Evolutionary conservation across 192 early-diverging fungal species (phyloP).

Genomic region (Dimargaris cristalligena): DNA sequence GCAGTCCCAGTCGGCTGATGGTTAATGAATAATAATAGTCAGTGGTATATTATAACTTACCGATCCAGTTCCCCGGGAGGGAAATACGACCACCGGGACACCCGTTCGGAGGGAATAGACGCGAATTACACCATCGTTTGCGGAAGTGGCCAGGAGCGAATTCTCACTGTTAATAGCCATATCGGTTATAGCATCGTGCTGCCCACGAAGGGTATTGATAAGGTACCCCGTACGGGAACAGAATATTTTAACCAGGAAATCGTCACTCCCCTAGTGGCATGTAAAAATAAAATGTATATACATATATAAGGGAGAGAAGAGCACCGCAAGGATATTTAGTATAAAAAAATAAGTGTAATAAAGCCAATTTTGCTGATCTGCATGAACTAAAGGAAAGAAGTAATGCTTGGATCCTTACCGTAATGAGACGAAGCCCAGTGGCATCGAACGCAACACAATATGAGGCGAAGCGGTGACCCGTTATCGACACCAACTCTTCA

Average conservation of each 20-base stretch:
- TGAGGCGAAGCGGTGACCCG: slow-evolving; percentile 58
- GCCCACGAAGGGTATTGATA: slow-evolving; percentile 68
- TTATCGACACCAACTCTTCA: slow-evolving; percentile 37
- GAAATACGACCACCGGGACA: slow-evolving; percentile 45
- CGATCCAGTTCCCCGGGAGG: slow-evolving; percentile 15
- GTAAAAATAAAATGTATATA: too few relatives aligned
- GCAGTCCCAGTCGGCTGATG: too few relatives aligned
- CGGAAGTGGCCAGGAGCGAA: slow-evolving; percentile 59
- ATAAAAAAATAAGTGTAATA: too few relatives aligned
- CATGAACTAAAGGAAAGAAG: too few relatives aligned
- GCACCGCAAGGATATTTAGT: too few relatives aligned
- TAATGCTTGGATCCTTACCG: too few relatives aligned
- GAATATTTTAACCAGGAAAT: slow-evolving; percentile 75
- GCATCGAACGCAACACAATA: slow-evolving; percentile 64
- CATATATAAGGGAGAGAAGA: too few relatives aligned
- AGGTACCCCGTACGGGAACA: slow-evolving; percentile 58
- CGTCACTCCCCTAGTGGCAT: slow-evolving; percentile 71
- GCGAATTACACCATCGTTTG: slow-evolving; percentile 53
- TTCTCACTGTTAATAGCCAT: slow-evolving; percentile 62
- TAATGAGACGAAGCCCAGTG: slow-evolving; percentile 52
- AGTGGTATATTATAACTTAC: too few relatives aligned
- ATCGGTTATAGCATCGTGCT: slow-evolving; percentile 55
- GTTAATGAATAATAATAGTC: too few relatives aligned
- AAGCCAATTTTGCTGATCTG: too few relatives aligned
- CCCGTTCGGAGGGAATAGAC: slow-evolving; percentile 62